Evolutionary conservation across 352 stramenopile species (phyloP).

Genomic region (Phytopythium helicoides): DNA sequence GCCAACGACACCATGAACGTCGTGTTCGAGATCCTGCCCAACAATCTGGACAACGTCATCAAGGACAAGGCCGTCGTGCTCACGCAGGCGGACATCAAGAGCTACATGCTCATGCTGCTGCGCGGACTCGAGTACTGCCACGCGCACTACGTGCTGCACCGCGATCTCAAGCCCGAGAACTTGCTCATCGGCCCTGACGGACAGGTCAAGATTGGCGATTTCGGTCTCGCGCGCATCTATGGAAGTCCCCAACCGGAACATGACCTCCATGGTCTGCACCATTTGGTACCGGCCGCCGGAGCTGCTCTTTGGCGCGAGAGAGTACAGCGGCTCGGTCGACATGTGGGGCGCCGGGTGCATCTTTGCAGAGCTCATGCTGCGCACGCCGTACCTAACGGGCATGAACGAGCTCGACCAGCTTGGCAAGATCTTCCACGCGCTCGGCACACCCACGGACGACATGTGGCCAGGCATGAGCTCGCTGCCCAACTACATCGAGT

Average conservation of each 20-base stretch:
- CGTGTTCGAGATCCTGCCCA: slow-evolving; percentile 87
- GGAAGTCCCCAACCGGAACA: slow-evolving; percentile 84
- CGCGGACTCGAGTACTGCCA: slow-evolving; percentile 78
- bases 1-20: slow-evolving; percentile 89
- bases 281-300: slow-evolving; percentile 89
- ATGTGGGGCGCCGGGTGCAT: slow-evolving; percentile 90
- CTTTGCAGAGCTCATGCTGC: slow-evolving; percentile 84
- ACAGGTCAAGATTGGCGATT: slow-evolving; percentile 87
- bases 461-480: slow-evolving; percentile 74
- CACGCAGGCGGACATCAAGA: slow-evolving; percentile 82
- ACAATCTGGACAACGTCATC: slow-evolving; percentile 87
- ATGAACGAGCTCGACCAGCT: slow-evolving; percentile 84
- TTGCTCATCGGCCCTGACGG: slow-evolving; percentile 79
- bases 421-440: slow-evolving; percentile 85
- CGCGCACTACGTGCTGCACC: slow-evolving; percentile 80
- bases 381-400: slow-evolving; percentile 75
- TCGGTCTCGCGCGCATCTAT: slow-evolving; percentile 83
- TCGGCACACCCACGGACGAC: slow-evolving; percentile 79
- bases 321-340: slow-evolving; percentile 86
- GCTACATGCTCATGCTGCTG: slow-evolving; percentile 88
- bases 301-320: slow-evolving; percentile 79
- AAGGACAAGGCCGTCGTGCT: slow-evolving; percentile 88
- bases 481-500: slow-evolving; percentile 80
- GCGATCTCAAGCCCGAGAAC: slow-evolving; percentile 89
- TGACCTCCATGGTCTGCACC: slow-evolving; percentile 89